A percentile compares a stretch with the other conserved stretches of the same genome.
Conservation (phyloP, 2,329 filamentous ascomycete species). For the Amesomyces nigricolor region DNA sequence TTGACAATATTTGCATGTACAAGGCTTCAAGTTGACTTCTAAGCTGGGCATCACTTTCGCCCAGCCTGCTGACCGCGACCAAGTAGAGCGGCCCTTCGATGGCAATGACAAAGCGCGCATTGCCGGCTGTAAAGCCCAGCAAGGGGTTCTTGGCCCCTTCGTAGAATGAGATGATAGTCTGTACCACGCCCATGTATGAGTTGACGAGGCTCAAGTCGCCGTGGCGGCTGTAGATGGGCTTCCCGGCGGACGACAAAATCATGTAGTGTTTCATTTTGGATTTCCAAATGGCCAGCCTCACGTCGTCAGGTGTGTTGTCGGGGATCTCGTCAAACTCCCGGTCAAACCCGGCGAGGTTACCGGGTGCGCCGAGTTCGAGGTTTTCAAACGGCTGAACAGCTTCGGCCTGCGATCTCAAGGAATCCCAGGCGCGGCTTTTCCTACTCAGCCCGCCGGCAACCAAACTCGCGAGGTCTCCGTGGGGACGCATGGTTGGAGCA, state of each 20-base stretch:
- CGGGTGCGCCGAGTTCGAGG: constrained; percentile 39
- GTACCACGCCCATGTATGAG: constrained; percentile 88
- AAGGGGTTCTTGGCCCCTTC: constrained; percentile 73
- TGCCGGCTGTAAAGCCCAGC: constrained; percentile 79
- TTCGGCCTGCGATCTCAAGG: constrained; percentile 58
- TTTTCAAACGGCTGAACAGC: constrained; percentile 57
- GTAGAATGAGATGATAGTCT: constrained; percentile 97
- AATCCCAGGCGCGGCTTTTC: constrained; percentile 62
- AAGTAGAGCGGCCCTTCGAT: constrained; percentile 86
- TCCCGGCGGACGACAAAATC: constrained; percentile 91
- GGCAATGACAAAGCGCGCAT: constrained; percentile 77
- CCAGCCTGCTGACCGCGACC: constrained; percentile 83
- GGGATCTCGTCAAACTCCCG: constrained; percentile 74
- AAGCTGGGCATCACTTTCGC: constrained; percentile 87
- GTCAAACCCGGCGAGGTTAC: constrained; percentile 60
- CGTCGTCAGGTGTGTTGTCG: constrained; percentile 43
- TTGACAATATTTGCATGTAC: constrained; percentile 98
- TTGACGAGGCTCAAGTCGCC: constrained; percentile 87
- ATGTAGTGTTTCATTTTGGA: constrained; percentile 95
- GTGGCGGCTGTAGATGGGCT: constrained; percentile 94
- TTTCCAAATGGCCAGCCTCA: constrained; percentile 71
- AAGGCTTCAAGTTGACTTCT: constrained; percentile 83
- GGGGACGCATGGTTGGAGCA: constrained; percentile 55
- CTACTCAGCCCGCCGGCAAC: constrained; percentile 64
- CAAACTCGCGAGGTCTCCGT: constrained; percentile 74